Percentiles rank a stretch among this genome's conserved stretches.
phyloP scores from a whole-genome alignment of 768 basidiomycete genomes.

The Boletales sp. region DNA sequence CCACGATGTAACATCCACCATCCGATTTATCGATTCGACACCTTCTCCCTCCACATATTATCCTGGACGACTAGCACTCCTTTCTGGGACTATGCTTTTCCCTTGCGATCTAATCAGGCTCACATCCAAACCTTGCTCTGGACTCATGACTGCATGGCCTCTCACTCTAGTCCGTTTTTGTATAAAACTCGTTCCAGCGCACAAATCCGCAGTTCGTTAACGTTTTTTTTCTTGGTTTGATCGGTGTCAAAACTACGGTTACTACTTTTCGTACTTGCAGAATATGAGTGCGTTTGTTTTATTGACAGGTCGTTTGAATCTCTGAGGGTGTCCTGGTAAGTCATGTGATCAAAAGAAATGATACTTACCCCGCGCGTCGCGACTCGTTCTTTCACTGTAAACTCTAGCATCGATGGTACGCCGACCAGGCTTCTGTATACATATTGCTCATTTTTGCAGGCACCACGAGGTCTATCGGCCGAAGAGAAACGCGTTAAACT shows the following conservation, averaged over 20 bases:
- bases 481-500: conserved; percentile 90
- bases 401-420: conserved; percentile 17
- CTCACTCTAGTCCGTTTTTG: conserved; percentile 10
- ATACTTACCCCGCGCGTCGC: neutral
- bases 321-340: neutral
- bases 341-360: conserved; percentile 25
- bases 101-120: conserved; percentile 6
- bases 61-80: conserved; percentile 18
- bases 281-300: conserved; percentile 27
- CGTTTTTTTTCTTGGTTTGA: conserved; percentile 19
- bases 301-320: neutral
- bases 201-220: conserved; percentile 9
- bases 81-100: conserved; percentile 25
- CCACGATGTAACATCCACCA: conserved; percentile 13
- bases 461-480: conserved; percentile 78
- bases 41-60: conserved; percentile 13
- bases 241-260: conserved; percentile 14
- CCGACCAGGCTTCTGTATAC: neutral
- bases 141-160: conserved; percentile 26
- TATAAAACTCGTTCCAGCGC: conserved; percentile 7
- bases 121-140: conserved; percentile 21
- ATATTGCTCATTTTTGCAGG: conserved; percentile 36
- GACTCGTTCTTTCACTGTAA: conserved; percentile 1
- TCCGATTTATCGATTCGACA: conserved; percentile 16
- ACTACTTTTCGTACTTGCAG: conserved; percentile 16